Evolutionary conservation across 352 stramenopile species (phyloP).

Genomic region (Globisporangium middletonii): DNA sequence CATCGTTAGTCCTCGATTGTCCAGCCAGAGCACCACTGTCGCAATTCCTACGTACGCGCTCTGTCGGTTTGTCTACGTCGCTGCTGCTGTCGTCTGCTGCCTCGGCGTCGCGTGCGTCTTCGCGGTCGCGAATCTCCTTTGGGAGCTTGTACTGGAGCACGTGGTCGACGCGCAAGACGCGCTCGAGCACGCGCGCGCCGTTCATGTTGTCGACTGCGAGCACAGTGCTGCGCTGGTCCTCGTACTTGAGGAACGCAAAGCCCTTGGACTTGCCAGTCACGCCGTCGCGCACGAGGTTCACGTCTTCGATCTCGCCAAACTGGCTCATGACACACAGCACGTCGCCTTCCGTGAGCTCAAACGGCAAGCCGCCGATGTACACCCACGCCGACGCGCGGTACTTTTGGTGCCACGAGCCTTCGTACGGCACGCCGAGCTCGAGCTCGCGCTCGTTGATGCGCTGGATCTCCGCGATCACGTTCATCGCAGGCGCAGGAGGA

Average conservation of each 20-base stretch:
- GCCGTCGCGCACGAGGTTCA: constrained; percentile 95
- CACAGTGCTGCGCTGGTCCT: constrained; percentile 94
- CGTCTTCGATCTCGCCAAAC: constrained; percentile 91
- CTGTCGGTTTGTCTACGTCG: too few species aligned
- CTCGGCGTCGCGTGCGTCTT: constrained; percentile 20
- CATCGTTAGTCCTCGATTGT: too few species aligned
- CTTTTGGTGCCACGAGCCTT: constrained; percentile 77
- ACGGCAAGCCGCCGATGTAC: constrained; percentile 91
- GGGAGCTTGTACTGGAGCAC: constrained; percentile 97
- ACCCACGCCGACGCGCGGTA: constrained; percentile 96
- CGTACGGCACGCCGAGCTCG: constrained; percentile 58
- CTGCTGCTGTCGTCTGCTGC: too few species aligned
- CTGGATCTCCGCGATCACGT: constrained; percentile 39
- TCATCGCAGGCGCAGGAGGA: too few species aligned
- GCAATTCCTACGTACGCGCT: too few species aligned
- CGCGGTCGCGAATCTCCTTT: constrained; percentile 79
- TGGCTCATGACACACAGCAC: constrained; percentile 90
- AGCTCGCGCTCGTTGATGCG: constrained; percentile 81
- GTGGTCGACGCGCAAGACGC: constrained; percentile 94
- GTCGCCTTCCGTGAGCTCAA: constrained; percentile 94
- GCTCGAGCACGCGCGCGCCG: constrained; percentile 84
- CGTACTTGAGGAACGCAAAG: constrained; percentile 97
- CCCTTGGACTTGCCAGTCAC: constrained; percentile 95
- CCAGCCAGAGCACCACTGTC: too few species aligned
- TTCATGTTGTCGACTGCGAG: constrained; percentile 98